These are phyloP conservation scores for Malassezia dermatis DNA, from an alignment of 1,284 basidiomycete species.

Conservation along the genomic window DNA sequence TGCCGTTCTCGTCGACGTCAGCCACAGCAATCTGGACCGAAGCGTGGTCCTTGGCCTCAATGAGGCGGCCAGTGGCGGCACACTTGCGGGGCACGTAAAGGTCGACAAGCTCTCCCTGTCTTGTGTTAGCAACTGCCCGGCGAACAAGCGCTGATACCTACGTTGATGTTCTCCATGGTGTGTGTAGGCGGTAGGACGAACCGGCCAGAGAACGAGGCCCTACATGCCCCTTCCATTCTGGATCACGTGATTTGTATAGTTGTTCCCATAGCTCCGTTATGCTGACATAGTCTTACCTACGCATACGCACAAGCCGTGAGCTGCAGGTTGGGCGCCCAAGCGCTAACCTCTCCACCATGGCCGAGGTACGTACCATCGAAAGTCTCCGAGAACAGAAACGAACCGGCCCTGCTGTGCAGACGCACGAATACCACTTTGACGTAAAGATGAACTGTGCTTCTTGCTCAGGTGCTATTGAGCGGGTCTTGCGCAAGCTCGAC, in stretches of 20 bases:
- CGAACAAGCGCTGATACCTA: conserved; percentile 1
- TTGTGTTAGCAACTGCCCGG: background rate
- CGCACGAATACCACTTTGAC: conserved; percentile 55
- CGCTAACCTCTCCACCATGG: background rate
- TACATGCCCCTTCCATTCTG: background rate
- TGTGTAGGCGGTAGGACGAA: conserved; percentile 4
- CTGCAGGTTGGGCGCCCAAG: background rate
- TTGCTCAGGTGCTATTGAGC: conserved; percentile 66
- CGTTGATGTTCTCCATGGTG: conserved; percentile 18
- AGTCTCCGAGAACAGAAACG: background rate
- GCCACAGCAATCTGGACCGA: conserved; percentile 91
- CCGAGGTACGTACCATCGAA: background rate
- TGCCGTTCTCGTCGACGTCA: conserved; percentile 88
- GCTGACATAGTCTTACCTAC: background rate
- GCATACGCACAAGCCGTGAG: background rate
- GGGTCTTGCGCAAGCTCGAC: conserved; percentile 61
- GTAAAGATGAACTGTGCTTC: conserved; percentile 72
- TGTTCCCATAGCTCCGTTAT: background rate
- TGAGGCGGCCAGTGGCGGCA: conserved; percentile 66
- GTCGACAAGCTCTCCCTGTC: conserved; percentile 92
- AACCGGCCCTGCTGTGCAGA: background rate
- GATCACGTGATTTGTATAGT: conserved; percentile 16
- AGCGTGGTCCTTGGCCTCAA: conserved; percentile 97
- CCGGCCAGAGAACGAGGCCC: background rate
- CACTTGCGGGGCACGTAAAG: conserved; percentile 99